Conservation (phyloP, 2,329 filamentous ascomycete species). For the Penicillium sp. region DNA sequence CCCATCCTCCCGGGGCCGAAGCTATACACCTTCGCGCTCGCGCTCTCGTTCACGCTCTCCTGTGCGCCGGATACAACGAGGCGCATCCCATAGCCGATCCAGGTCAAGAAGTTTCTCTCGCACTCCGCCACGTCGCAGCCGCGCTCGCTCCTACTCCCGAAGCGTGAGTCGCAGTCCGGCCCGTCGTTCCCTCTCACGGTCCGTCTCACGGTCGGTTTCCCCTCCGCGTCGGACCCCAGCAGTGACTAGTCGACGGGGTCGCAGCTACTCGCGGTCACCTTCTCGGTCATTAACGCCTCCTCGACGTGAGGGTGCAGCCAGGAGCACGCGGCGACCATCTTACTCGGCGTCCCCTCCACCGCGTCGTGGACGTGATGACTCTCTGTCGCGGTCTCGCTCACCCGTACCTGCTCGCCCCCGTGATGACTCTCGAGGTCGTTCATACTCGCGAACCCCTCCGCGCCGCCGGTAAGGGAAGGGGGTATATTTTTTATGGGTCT, state of each 20-base stretch:
- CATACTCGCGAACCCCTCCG: conserved; percentile 20
- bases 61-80: conserved; percentile 26
- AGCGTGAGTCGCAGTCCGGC: conserved; percentile 19
- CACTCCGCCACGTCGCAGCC: conserved; percentile 24
- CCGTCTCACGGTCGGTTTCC: conserved; percentile 29
- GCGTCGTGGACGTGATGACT: conserved; percentile 17
- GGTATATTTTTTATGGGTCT: too few species aligned
- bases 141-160: conserved; percentile 25
- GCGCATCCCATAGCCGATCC: conserved; percentile 31
- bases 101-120: conserved; percentile 21
- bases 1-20: conserved; percentile 28
- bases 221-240: conserved; percentile 24
- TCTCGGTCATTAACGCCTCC: conserved; percentile 25
- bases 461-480: conserved; percentile 10
- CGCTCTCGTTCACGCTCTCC: conserved; percentile 35
- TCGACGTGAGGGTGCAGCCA: conserved; percentile 15
- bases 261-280: conserved; percentile 29
- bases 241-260: conserved; percentile 16
- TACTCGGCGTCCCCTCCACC: conserved; percentile 30
- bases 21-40: conserved; percentile 34
- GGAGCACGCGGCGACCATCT: conserved; percentile 15
- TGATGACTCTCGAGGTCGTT: conserved; percentile 18
- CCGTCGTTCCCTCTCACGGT: conserved; percentile 28
- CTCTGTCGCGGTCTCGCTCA: conserved; percentile 23
- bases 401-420: conserved; percentile 17